Evolutionary conservation across 73 alveolate genomes (phyloP).

Genomic region (Uronychia setigera): DNA sequence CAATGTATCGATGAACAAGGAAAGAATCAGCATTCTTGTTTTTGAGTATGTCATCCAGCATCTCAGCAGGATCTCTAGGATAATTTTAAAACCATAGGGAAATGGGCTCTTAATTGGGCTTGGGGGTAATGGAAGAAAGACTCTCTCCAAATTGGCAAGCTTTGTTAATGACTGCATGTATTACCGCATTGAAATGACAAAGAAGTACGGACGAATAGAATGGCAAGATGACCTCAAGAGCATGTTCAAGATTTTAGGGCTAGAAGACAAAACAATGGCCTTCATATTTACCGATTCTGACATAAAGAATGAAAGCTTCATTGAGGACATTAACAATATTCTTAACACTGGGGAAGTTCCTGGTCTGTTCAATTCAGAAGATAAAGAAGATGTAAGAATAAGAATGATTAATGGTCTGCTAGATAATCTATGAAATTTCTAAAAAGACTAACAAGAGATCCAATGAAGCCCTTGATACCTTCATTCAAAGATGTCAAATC

Average conservation of each 20-base stretch:
- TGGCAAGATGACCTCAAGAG: conserved; percentile 91
- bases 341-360: conserved; percentile 95
- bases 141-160: conserved; percentile 83
- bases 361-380: conserved; percentile 88
- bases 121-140: conserved; percentile 96
- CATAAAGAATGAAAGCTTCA: conserved; percentile 80
- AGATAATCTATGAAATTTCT: conserved; percentile 64
- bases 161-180: conserved; percentile 81
- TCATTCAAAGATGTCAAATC: conserved; percentile 75
- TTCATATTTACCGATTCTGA: conserved; percentile 85
- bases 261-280: conserved; percentile 80
- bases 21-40: conserved; percentile 78
- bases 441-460: conserved; percentile 71
- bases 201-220: conserved; percentile 81
- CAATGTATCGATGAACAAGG: conserved; percentile 69
- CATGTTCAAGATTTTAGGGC: conserved; percentile 77
- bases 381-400: conserved; percentile 86
- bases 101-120: conserved; percentile 90
- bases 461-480: conserved; percentile 84
- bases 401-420: not conserved
- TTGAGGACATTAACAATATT: conserved; percentile 89
- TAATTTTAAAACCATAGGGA: conserved; percentile 87
- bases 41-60: conserved; percentile 89
- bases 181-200: conserved; percentile 84
- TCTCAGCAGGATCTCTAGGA: conserved; percentile 83